These are phyloP conservation scores for Chrysochromulina parva DNA, from an alignment of 78 protist genomes.

Conservation along the genomic window DNA sequence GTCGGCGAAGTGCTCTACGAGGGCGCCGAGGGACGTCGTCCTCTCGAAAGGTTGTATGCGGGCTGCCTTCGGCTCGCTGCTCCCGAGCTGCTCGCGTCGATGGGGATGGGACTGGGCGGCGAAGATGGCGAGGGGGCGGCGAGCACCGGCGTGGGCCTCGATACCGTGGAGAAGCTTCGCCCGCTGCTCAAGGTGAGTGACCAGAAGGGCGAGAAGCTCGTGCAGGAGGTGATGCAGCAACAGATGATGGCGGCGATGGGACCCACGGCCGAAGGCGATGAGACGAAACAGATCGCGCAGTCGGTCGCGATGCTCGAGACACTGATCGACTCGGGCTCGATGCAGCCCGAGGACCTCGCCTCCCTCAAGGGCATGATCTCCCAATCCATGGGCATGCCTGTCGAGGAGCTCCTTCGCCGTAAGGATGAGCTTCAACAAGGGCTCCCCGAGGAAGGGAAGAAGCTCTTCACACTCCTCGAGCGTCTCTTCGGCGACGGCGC, in stretches of 20 bases:
- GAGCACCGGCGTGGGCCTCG: background rate
- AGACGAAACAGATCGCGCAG: background rate
- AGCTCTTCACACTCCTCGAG: background rate
- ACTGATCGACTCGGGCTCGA: background rate
- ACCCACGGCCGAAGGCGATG: background rate
- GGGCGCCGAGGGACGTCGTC: background rate
- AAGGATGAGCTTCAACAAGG: background rate
- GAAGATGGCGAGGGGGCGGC: background rate
- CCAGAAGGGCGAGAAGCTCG: background rate
- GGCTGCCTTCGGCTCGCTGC: background rate
- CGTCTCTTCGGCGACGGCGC: background rate
- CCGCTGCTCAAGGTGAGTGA: background rate
- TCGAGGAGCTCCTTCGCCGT: background rate
- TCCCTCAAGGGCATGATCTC: background rate
- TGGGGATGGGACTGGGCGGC: background rate
- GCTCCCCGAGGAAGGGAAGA: background rate
- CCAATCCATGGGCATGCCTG: conserved; percentile 1
- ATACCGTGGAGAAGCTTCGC: background rate
- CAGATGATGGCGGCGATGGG: background rate
- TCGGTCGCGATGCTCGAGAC: background rate
- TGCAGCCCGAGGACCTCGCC: background rate
- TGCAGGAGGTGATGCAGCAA: background rate
- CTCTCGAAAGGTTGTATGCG: background rate
- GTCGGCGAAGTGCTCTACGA: conserved; percentile 22
- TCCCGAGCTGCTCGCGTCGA: background rate